Base-by-base conservation (phyloP, 192 early-diverging fungal species). In the Coemansia guatemalensis region DNA sequence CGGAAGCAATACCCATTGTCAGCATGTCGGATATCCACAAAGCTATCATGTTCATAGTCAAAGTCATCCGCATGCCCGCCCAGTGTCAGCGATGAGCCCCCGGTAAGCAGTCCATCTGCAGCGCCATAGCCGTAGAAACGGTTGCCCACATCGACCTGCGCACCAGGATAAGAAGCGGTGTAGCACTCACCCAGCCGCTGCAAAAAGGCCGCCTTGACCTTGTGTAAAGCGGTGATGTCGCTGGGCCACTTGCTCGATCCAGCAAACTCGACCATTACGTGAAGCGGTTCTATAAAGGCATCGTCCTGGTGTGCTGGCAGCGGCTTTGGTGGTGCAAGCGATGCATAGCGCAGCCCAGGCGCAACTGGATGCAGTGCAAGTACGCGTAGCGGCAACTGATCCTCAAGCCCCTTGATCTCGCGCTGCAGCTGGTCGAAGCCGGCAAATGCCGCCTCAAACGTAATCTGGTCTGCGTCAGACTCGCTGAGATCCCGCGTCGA, bases 151-250 rank as follows among this genome's bases (percentile, higher is more conserved):
- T 81, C 73, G 12, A 65, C 73, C 5, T 52, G 58, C 6, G 62
- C 65, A 41, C 26, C 80, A 0, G 85, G 78, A 33, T 83, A 69
- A 4, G 76, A 65, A 9, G 65, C 58, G 7, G 60, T 61, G 54
- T 89, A 72, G 53, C 71, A 39, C 50, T 91, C 87, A 25, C 85
- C 88, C 47, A 99, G 81, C 48, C 86, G 85, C 53, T 95, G 71
- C 63, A 89, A 86, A 61, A 97, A 94, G 8, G 96, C 95, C 1
- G 84, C 68, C 74, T 99, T 99, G 82, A 95, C 87, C 44, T 91
- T 88, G 82, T 95, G 90, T 56, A 99, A 84, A 6, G 95, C 93
- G 3, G 68, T 74, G 2, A 96, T 73, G 57, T 97, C 91, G 76
- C 92, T 88, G 18, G 96, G 95, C 94, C 95, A 99, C 67, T 90